phyloP scores from a whole-genome alignment of 2,329 filamentous ascomycete genomes.

The Colletotrichum sp. region DNA sequence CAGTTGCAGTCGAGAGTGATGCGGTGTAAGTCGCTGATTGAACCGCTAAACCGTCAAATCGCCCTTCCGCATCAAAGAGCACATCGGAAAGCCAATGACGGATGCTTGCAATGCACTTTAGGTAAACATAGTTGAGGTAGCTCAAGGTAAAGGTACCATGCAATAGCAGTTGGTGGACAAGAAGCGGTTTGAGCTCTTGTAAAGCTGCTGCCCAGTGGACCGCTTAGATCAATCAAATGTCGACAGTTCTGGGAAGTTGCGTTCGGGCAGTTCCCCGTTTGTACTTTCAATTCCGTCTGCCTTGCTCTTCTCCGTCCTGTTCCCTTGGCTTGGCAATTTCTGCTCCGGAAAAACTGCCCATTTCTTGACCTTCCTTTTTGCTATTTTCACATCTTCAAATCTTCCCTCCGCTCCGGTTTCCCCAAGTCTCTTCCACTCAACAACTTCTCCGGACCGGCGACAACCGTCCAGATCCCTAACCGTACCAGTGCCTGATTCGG shows the following conservation, averaged over 20 bases:
- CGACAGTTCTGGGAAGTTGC: background rate
- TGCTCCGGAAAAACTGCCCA: constrained; percentile 6
- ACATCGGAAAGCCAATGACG: background rate
- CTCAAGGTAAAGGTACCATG: background rate
- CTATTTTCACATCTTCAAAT: background rate
- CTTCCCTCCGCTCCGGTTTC: background rate
- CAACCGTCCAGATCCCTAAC: background rate
- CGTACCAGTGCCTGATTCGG: background rate
- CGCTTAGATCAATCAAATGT: background rate
- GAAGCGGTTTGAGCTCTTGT: background rate
- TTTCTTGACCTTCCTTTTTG: background rate
- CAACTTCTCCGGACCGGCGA: background rate
- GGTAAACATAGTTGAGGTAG: background rate
- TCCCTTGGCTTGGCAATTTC: background rate
- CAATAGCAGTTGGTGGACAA: background rate
- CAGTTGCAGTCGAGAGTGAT: background rate
- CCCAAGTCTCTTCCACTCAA: background rate
- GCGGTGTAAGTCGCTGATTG: background rate
- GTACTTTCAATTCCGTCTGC: background rate
- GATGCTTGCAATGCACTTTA: background rate
- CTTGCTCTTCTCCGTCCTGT: background rate
- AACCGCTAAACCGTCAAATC: background rate
- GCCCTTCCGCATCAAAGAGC: background rate
- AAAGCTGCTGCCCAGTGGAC: background rate
- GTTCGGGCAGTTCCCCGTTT: background rate